Evolutionary conservation across 2,329 filamentous ascomycete genomes (phyloP).

Genomic region (Fusarium abutilonis): DNA sequence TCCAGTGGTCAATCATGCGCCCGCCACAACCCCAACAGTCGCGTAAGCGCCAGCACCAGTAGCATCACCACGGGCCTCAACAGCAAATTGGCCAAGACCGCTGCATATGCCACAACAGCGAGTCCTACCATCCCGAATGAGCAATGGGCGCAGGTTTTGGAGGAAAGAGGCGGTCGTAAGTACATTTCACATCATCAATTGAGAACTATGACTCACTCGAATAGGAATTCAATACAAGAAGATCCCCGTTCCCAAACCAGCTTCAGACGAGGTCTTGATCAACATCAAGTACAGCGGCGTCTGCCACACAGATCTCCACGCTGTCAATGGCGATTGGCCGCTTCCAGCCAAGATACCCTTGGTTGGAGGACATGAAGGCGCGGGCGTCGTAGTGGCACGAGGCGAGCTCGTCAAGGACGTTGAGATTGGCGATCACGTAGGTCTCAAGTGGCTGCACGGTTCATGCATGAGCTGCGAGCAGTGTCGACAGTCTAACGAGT

Average conservation of each 20-base stretch:
- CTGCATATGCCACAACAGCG: constrained; percentile 38
- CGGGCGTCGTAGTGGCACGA: constrained; percentile 80
- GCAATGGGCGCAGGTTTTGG: constrained; percentile 89
- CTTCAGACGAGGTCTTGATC: constrained; percentile 85
- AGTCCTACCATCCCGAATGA: constrained; percentile 70
- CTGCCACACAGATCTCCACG: constrained; percentile 81
- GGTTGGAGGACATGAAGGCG: constrained; percentile 80
- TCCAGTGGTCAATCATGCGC: constrained; percentile 27
- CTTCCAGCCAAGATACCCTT: constrained; percentile 79
- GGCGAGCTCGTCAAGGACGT: constrained; percentile 80
- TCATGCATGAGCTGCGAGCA: constrained; percentile 82
- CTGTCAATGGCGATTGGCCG: constrained; percentile 88
- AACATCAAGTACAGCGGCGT: constrained; percentile 90
- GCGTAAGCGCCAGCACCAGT: constrained; percentile 14
- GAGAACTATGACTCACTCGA: not conserved
- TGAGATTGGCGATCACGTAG: constrained; percentile 81
- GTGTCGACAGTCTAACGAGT: constrained; percentile 81
- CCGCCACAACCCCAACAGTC: constrained; percentile 23
- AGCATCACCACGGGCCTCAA: constrained; percentile 22
- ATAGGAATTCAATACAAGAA: constrained; percentile 73
- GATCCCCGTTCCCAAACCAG: constrained; percentile 81
- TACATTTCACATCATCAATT: not conserved
- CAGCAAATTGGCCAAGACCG: constrained; percentile 21
- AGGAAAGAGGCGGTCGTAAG: constrained; percentile 74
- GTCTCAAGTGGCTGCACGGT: constrained; percentile 90